phyloP scores from a whole-genome alignment of 2,329 filamentous ascomycete species.

The Zymoseptoria ardabiliae region DNA sequence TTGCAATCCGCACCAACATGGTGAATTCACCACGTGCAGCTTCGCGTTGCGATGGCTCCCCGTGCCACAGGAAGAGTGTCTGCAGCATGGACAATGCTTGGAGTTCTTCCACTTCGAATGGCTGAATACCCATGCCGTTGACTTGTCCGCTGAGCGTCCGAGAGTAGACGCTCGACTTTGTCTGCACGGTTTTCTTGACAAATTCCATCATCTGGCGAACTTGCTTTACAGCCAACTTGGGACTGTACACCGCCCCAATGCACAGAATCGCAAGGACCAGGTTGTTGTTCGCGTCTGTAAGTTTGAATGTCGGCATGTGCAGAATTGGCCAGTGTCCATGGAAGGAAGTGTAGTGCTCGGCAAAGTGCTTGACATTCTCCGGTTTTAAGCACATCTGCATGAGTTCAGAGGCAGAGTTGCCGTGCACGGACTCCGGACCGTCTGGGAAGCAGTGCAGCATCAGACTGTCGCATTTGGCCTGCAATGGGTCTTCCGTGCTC shows the following conservation, averaged over 20 bases:
- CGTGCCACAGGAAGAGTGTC: constrained; percentile 61
- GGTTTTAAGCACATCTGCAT: constrained; percentile 52
- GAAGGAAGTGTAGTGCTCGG: constrained; percentile 64
- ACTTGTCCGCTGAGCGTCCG: constrained; percentile 34
- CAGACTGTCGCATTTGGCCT: constrained; percentile 39
- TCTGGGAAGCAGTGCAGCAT: constrained; percentile 48
- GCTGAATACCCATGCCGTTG: constrained; percentile 34
- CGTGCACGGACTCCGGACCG: constrained; percentile 47
- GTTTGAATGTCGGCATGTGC: constrained; percentile 64
- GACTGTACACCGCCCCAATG: constrained; percentile 67
- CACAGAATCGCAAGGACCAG: constrained; percentile 64
- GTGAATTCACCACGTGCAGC: constrained; percentile 54
- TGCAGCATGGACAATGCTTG: constrained; percentile 59
- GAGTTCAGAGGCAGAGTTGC: constrained; percentile 42
- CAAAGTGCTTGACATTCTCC: constrained; percentile 63
- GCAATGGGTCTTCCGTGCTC: constrained; percentile 40
- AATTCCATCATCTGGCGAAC: constrained; percentile 63
- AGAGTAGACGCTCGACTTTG: constrained; percentile 47
- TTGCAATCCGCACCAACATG: constrained; percentile 49
- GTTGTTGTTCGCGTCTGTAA: constrained; percentile 58
- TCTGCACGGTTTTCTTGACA: constrained; percentile 52
- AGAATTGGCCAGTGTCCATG: constrained; percentile 67
- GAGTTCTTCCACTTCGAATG: constrained; percentile 53
- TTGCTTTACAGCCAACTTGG: constrained; percentile 51
- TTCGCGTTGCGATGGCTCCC: constrained; percentile 57